Conservation (phyloP, 108 stramenopile species). For the Skeletonema tropicum region DNA sequence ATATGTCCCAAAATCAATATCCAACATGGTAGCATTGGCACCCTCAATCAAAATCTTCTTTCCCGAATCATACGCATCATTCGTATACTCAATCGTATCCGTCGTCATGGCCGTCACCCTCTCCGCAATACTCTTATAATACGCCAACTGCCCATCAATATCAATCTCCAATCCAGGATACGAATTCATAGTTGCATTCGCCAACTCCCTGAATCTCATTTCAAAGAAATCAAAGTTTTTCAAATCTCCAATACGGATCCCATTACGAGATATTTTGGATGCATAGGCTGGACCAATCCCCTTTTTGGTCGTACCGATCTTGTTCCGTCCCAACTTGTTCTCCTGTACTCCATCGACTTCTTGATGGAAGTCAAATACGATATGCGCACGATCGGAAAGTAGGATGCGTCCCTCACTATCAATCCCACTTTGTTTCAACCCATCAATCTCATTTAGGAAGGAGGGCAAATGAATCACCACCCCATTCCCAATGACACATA, state of each 20-base stretch:
- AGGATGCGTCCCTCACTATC: slow-evolving; percentile 86
- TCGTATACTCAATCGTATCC: slow-evolving; percentile 93
- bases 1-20: slow-evolving; percentile 99
- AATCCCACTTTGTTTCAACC: slow-evolving; percentile 76
- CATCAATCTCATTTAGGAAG: slow-evolving; percentile 92
- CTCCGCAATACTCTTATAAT: slow-evolving; percentile 79
- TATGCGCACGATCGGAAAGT: slow-evolving; percentile 95
- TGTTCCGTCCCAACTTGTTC: slow-evolving; percentile 81
- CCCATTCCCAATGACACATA: slow-evolving; percentile 97
- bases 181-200: slow-evolving; percentile 71
- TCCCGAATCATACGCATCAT: slow-evolving; percentile 82
- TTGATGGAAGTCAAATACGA: slow-evolving; percentile 99
- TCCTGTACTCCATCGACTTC: slow-evolving; percentile 90
- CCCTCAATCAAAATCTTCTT: slow-evolving; percentile 98
- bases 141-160: slow-evolving; percentile 87
- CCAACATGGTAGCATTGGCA: slow-evolving; percentile 99
- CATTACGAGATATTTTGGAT: slow-evolving; percentile 96
- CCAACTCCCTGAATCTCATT: slow-evolving; percentile 83
- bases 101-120: slow-evolving; percentile 78
- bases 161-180: slow-evolving; percentile 89
- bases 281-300: slow-evolving; percentile 99
- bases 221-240: slow-evolving; percentile 87
- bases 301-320: slow-evolving; percentile 97
- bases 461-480: slow-evolving; percentile 96
- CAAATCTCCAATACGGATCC: slow-evolving; percentile 97